Percentiles rank a stretch among this genome's conserved stretches.
Conservation (phyloP, 192 early-diverging fungal genomes). For the Radiomyces spectabilis region DNA sequence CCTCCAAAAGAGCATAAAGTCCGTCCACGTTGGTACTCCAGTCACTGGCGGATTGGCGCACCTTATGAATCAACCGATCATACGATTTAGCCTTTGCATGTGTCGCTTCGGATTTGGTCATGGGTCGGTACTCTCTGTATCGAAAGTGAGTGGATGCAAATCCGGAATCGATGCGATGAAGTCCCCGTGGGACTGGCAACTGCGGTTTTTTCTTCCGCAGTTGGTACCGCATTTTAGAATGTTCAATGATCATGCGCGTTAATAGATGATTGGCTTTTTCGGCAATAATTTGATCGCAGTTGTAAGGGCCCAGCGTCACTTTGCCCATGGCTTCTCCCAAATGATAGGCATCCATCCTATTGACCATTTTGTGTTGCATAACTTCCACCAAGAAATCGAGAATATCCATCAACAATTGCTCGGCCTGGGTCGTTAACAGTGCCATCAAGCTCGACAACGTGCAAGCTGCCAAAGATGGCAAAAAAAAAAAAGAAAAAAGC, state of each 20-base stretch:
- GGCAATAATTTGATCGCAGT: conserved; percentile 16
- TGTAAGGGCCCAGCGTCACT: conserved; percentile 16
- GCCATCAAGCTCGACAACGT: conserved; percentile 12
- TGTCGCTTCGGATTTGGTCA: conserved; percentile 1
- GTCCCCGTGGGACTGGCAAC: background rate
- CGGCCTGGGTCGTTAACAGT: conserved; percentile 3
- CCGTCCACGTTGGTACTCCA: conserved; percentile 5
- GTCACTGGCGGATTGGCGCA: background rate
- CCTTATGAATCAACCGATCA: conserved; percentile 5
- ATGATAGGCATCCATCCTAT: conserved; percentile 16
- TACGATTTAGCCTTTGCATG: conserved; percentile 13
- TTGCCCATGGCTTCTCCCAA: conserved; percentile 26
- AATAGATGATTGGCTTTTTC: conserved; percentile 21
- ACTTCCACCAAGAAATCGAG: conserved; percentile 24
- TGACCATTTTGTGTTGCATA: conserved; percentile 18
- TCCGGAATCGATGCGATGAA: conserved; percentile 11
- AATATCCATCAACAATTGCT: conserved; percentile 17
- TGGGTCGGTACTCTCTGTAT: background rate
- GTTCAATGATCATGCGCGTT: conserved; percentile 23
- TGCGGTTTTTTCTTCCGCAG: background rate
- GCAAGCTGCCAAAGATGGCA: conserved; percentile 11
- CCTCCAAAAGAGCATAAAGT: conserved; percentile 8
- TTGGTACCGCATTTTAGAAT: conserved; percentile 7
- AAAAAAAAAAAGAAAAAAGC: background rate
- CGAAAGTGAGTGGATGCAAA: too few species aligned